A percentile compares a stretch with the other conserved stretches of the same genome.
phyloP scores from a whole-genome alignment of 2,329 filamentous ascomycete species.

The Periconia sp. region DNA sequence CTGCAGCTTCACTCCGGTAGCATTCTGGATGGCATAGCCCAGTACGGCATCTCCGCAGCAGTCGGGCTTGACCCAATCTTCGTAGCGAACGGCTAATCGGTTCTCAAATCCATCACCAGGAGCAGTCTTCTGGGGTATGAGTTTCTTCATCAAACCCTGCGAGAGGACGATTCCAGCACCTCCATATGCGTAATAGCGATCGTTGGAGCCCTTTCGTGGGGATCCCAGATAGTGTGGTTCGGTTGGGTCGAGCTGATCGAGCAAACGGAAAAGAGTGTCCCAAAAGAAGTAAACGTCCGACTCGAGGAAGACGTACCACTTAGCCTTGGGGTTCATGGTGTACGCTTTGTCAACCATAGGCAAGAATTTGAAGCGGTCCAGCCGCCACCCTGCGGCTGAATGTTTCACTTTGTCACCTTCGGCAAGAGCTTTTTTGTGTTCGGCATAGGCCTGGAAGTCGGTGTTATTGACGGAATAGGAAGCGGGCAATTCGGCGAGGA shows the following conservation, averaged over 20 bases:
- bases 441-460: conserved; percentile 56
- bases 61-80: conserved; percentile 45
- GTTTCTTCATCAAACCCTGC: conserved; percentile 55
- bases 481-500: conserved; percentile 53
- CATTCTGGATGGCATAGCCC: conserved; percentile 41
- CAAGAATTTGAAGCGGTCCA: conserved; percentile 63
- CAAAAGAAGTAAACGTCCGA: conserved; percentile 43
- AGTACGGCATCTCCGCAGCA: conserved; percentile 47
- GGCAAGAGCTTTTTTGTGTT: conserved; percentile 43
- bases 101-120: conserved; percentile 33
- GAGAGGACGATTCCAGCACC: conserved; percentile 51
- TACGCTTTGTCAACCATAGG: conserved; percentile 58
- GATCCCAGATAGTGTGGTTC: conserved; percentile 45
- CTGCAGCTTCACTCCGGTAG: conserved; percentile 36
- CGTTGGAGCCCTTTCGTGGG: conserved; percentile 34
- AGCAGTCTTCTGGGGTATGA: conserved; percentile 37
- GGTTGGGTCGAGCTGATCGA: conserved; percentile 41
- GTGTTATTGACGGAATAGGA: conserved; percentile 45
- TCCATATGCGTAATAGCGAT: conserved; percentile 47
- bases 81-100: conserved; percentile 34
- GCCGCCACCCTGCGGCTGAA: conserved; percentile 55
- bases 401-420: conserved; percentile 48
- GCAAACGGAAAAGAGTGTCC: conserved; percentile 46
- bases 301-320: conserved; percentile 45
- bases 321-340: conserved; percentile 34